Base-by-base conservation (phyloP, 768 basidiomycete species). In the Tricholoma matsutake region DNA sequence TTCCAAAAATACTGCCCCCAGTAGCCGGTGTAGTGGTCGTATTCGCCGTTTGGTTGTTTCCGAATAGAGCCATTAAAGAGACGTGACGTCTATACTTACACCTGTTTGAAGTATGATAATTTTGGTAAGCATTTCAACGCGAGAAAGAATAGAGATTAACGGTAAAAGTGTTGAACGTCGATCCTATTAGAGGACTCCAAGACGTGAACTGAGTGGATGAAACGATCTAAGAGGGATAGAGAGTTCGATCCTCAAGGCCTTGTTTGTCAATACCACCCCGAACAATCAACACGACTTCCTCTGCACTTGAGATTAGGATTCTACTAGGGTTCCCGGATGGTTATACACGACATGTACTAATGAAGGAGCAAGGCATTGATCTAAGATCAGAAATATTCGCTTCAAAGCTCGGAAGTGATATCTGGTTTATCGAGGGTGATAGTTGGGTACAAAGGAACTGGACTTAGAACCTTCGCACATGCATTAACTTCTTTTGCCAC, bases 1-100 rank as follows among this genome's bases (percentile, higher is more conserved):
- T 65, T 31, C 77, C 77, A 54, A 74, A 71, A 25, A 75, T 57
- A 22, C 72, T 64, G 4, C 67, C 66, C 22, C 64, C 64, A 0
- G 63, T 34, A 55, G 63, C 67, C 32, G 51, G 51, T 7, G 51
- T n/a, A n/a, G 28, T 13, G 29, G 11, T 31, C 60, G 59, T 61
- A 32, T 64, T 57, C 28, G 64, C 57, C 47, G 62, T 57, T 16
- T 39, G 35, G 5, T 64, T 63, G 52, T 51, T 64, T 22, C 67
- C 66, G 61, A 71, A 71, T 18, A 65, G 25, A 55, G 64, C 64
- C 63, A 67, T 65, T 9, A 59, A 49, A 22, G 32, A 52, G 51
- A 31, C 29, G 47, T 52, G 28, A n/a, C 29, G 47, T 28, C 9
- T 13, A 45, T 11, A 11, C n/a, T 20, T 56, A 56, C 39, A 56